Base-by-base conservation (phyloP, 352 stramenopile species). In the Globisporangium viniferum region DNA sequence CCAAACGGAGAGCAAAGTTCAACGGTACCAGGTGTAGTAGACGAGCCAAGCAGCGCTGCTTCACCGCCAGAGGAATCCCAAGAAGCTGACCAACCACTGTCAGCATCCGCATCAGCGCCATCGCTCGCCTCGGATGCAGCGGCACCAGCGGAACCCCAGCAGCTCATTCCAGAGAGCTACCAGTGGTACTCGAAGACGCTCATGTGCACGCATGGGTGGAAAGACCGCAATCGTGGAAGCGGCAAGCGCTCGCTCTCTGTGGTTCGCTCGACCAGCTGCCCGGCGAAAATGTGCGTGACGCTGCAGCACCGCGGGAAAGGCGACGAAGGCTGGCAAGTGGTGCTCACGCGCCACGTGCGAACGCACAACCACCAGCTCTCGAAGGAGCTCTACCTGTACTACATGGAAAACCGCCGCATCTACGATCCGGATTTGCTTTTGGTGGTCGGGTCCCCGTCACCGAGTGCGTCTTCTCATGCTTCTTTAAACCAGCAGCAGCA, bases 111-210 rank as follows among this genome's bases (percentile, higher is more conserved):
- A 33, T 36, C 15, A 71, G 12, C 27, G 46, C 5, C 49, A 60
- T 33, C 56, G 0, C 60, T 18, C 18, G 67, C 66, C 20, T 56
- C 63, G 2, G 35, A 65, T 0, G 39, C 62, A 29, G 20, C 6
- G 31, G 22, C 60, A 29, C 7, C 4, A 9, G 6, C 18, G 31
- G 20, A 41, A 33, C 72, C 81, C 22, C 78, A 73, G 24, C 78
- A 73, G 60, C 66, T 91, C 66, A 91, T 93, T 49, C 85, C 85
- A 0, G 75, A 86, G 63, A 75, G 70, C 36, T 88, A 76, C 66
- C 77, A 80, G 56, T 93, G 85, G 85, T 93, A 93, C 62, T 93
- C 85, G 54, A 93, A 93, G 75, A 91, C 85, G 36, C 75, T 93
- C 41, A 89, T 89, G 73, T 93, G 85, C 59, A 93, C 85, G 6